Percentiles rank a stretch among this genome's conserved stretches.
These are phyloP conservation scores for Pyrenophora teres DNA, from an alignment of 2,329 filamentous ascomycete species.

Conservation along the genomic window DNA sequence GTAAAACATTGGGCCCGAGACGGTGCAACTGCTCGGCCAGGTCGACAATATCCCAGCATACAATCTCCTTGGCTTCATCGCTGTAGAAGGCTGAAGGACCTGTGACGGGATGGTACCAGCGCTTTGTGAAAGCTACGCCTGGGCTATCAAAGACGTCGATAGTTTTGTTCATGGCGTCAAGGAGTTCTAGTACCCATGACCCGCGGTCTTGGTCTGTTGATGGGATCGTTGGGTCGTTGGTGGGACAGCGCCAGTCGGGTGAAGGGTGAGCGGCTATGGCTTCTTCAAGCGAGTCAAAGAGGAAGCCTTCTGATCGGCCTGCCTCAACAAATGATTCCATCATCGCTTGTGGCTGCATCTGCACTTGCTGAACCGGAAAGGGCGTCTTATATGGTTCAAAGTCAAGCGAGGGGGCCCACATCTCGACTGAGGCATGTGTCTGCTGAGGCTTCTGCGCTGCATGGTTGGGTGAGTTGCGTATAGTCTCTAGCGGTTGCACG, in stretches of 20 bases:
- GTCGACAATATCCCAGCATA: slow-evolving; percentile 6
- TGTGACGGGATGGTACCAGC: not conserved
- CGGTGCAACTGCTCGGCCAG: slow-evolving; percentile 3
- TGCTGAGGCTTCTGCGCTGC: too few species aligned
- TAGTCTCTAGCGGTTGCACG: too few species aligned
- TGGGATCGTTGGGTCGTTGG: slow-evolving; percentile 6
- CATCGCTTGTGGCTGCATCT: too few species aligned
- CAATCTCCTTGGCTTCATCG: not conserved
- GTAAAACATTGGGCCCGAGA: not conserved
- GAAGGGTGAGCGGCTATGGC: not conserved
- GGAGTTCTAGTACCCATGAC: slow-evolving; percentile 2
- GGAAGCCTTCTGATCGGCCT: too few species aligned
- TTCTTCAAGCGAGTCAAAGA: not conserved
- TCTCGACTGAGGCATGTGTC: too few species aligned
- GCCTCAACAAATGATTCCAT: not conserved
- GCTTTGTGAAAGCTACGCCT: not conserved
- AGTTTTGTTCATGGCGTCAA: slow-evolving; percentile 8
- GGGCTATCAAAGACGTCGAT: not conserved
- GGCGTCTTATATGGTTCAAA: too few species aligned
- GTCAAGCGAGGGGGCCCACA: too few species aligned
- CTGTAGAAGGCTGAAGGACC: slow-evolving; percentile 1
- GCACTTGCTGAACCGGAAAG: not conserved
- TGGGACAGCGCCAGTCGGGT: slow-evolving; percentile 4
- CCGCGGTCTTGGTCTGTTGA: not conserved
- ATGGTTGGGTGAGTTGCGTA: too few species aligned